Evolutionary conservation across 2,329 filamentous ascomycete genomes (phyloP), one percentile per base, ranked within the genome.

Genomic region (Nigrospora osmanthi): DNA sequence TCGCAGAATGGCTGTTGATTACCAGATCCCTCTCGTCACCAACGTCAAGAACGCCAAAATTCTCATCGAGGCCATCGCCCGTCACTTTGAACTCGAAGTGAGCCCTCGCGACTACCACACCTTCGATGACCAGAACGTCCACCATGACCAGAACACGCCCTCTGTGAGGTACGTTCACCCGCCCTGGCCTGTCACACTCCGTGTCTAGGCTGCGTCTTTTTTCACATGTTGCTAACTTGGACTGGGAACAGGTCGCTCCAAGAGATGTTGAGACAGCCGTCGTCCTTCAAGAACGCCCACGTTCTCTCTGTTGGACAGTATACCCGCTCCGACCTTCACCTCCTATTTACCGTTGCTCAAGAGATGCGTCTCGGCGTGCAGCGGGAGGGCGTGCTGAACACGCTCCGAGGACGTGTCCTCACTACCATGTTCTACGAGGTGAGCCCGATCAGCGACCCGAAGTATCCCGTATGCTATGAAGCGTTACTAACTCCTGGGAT

Each of bases 11-110:
- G 93, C 93, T 33, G 93, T 98, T 36, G 93, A 96, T 68, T 81
- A 96, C 70, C 91, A 97, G 70, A 95, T 93, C 44, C 93, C 93
- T 47, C 73, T 98, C 49, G 91, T 98, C 15, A 98, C 93, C 45
- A 98, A 98, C 58, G 93, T 98, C 66, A 98, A 98, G 79, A 97
- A 96, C 62, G 93, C 93, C 48, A 98, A 97, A 76, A 88, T 98
- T 48, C 71, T 98, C 42, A 85, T 98, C 43, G 93, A 98, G 70
- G 93, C 91, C 17, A 87, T 98, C 52, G 83, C 89, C 46, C 83
- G 91, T 47, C 85, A 94, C 64, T 95, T 89, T 61, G 83, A 90
- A 54, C 76, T 98, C 44, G 82, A 87, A 34, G 81, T 98, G 46
- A 80, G 81, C 60, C 84, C 82, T 52, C 81, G 90, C 46, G 93